Base-by-base conservation (phyloP, 495 filamentous ascomycete species). In the Annulohypoxylon maeteangense region DNA sequence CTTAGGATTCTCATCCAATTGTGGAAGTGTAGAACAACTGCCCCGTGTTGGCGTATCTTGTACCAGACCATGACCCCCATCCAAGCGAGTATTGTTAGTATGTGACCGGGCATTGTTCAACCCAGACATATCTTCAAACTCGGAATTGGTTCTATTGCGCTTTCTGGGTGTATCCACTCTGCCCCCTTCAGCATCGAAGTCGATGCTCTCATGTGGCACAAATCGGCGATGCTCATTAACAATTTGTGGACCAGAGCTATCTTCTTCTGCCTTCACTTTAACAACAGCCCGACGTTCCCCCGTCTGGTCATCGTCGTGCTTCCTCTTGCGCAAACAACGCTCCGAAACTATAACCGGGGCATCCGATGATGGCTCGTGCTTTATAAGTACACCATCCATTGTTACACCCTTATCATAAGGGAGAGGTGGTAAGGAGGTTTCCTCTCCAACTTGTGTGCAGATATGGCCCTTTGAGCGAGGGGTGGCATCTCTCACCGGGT, bases 181-280 rank as follows among this genome's bases (percentile, higher is more conserved):
- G 51, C 80, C 77, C 22, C 87, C 88, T 53, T 91, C 85, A 56
- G 90, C 88, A 78, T 95, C 92, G 10, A 95, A 82, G 77, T 95
- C 92, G 32, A 93, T 85, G 59, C 90, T 93, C 68, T 87, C 81
- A 59, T 86, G 71, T 4, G 79, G 75, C 20, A 76, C 67, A 57
- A 85, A 81, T 18, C 55, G 50, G 14, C 66, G 62, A 16, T 66
- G 62, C 62, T 76, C 78, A 22, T 67, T 67, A 10, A 75, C 78
- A 47, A 82, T 74, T 4, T 82, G 78, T 0, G 76, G 78, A 32
- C 81, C 77, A 4, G 76, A 79, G 68, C 79, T 68, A 38, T 75
- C 54, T 57, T 75, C 55, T 58, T 78, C 69, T 34, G 54, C 70
- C 63, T 84, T 85, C 14, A 84, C 65, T 61, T 65, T 79, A 11